Evolutionary conservation across 179 eudicot genomes (phyloP).

Genomic region (Corrigiola litoralis): DNA sequence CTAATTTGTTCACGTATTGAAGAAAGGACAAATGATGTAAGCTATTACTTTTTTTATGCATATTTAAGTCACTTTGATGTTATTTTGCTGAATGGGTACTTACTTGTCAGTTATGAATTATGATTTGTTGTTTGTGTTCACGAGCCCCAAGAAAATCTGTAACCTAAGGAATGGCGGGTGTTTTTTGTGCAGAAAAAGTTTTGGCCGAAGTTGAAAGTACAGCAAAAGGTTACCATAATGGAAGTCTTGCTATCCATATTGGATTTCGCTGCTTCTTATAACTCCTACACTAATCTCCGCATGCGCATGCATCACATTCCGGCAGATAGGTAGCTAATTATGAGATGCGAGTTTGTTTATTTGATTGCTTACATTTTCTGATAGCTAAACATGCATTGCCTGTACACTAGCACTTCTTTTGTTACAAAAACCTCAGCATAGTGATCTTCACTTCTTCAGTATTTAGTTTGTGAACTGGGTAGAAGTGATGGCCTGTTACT

Average conservation of each 20-base stretch:
- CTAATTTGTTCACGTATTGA: too few relatives aligned
- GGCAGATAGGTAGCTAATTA: constrained; percentile 52
- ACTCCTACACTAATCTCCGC: constrained; percentile 81
- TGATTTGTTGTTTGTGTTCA: neutral
- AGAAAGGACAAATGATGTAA: too few relatives aligned
- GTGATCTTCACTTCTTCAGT: too few relatives aligned
- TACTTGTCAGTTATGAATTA: neutral
- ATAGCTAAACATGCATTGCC: neutral
- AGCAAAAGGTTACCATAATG: constrained; percentile 75
- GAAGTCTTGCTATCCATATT: constrained; percentile 61
- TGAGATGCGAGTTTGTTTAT: neutral
- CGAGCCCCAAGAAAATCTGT: neutral
- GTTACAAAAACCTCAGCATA: too few relatives aligned
- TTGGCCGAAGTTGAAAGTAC: constrained; percentile 77
- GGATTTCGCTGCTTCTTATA: constrained; percentile 95
- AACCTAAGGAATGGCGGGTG: constrained; percentile 1
- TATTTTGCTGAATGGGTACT: neutral
- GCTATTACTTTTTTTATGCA: neutral
- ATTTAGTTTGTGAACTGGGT: too few relatives aligned
- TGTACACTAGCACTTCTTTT: neutral
- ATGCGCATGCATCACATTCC: constrained; percentile 78
- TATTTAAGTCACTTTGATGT: neutral
- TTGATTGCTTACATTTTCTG: neutral
- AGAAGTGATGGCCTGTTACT: too few relatives aligned
- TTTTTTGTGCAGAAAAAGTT: constrained; percentile 64